Evolutionary conservation across 2,329 filamentous ascomycete genomes (phyloP).

Genomic region (Sarocladium kiliense): DNA sequence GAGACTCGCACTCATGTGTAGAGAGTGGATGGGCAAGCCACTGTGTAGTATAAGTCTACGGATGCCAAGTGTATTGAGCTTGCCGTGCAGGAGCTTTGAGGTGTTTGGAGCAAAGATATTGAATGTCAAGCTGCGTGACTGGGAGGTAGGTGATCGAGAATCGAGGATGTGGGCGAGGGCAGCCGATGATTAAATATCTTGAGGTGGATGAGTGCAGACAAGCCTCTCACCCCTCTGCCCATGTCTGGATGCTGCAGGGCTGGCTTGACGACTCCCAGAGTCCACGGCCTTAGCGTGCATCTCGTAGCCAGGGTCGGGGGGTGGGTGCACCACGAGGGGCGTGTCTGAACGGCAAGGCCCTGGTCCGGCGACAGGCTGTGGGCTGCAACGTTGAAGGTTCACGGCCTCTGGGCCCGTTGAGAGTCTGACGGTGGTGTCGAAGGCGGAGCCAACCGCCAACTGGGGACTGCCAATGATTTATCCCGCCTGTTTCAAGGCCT

Average conservation of each 20-base stretch:
- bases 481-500: not conserved
- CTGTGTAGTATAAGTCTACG: not conserved
- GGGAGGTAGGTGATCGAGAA: not conserved
- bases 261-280: constrained; percentile 8
- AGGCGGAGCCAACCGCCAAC: constrained; percentile 1
- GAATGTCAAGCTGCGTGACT: not conserved
- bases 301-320: constrained; percentile 5
- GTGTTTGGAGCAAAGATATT: not conserved
- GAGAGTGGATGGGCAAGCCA: not conserved
- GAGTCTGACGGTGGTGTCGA: constrained; percentile 8
- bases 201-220: not conserved
- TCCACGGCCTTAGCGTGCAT: constrained; percentile 7
- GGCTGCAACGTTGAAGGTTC: constrained; percentile 8
- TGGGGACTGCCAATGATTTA: not conserved
- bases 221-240: constrained; percentile 6
- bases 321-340: not conserved
- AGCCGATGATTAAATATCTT: constrained; percentile 9
- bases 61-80: not conserved
- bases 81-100: not conserved
- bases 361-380: constrained; percentile 1
- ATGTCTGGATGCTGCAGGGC: constrained; percentile 6
- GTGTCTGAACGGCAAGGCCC: not conserved
- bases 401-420: not conserved
- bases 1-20: constrained; percentile 8
- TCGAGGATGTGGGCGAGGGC: constrained; percentile 8